Conservation (phyloP, 2,329 filamentous ascomycete species). For the Dendrostoma leiphaemia region DNA sequence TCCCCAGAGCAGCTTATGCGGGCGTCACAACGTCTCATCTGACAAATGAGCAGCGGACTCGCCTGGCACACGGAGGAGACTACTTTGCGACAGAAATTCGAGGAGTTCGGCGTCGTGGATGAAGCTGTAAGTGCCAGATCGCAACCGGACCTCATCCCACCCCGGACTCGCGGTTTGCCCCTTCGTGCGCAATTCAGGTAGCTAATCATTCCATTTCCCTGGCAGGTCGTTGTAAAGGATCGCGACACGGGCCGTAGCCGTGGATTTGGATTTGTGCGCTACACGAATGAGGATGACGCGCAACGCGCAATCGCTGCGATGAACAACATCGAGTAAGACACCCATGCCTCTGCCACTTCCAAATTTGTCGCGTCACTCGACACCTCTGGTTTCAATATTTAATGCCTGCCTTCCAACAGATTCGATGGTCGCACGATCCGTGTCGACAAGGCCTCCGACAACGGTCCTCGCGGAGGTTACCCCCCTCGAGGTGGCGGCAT, state of each 20-base stretch:
- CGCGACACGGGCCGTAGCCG: constrained; percentile 94
- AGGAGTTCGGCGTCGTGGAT: constrained; percentile 85
- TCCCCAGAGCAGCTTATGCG: not conserved
- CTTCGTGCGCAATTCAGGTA: too few relatives aligned
- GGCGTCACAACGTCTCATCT: constrained; percentile 18
- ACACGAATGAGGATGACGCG: constrained; percentile 72
- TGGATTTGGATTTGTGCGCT: constrained; percentile 96
- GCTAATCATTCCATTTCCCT: not conserved
- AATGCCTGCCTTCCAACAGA: constrained; percentile 40
- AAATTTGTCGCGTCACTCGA: too few relatives aligned
- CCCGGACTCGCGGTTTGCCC: too few relatives aligned
- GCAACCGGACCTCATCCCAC: not conserved
- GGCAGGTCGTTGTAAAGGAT: constrained; percentile 93
- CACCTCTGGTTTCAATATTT: too few relatives aligned
- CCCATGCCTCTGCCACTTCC: not conserved
- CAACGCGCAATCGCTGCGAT: constrained; percentile 73
- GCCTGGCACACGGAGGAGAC: constrained; percentile 96
- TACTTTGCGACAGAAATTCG: constrained; percentile 85
- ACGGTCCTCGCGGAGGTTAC: constrained; percentile 60
- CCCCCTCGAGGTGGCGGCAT: constrained; percentile 44
- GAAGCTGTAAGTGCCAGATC: constrained; percentile 77
- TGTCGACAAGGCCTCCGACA: constrained; percentile 92
- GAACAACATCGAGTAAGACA: constrained; percentile 84
- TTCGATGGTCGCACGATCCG: constrained; percentile 94
- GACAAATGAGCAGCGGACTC: constrained; percentile 66